Evolutionary conservation across 2,329 filamentous ascomycete species (phyloP).

Genomic region (Fusarium denticulatum): DNA sequence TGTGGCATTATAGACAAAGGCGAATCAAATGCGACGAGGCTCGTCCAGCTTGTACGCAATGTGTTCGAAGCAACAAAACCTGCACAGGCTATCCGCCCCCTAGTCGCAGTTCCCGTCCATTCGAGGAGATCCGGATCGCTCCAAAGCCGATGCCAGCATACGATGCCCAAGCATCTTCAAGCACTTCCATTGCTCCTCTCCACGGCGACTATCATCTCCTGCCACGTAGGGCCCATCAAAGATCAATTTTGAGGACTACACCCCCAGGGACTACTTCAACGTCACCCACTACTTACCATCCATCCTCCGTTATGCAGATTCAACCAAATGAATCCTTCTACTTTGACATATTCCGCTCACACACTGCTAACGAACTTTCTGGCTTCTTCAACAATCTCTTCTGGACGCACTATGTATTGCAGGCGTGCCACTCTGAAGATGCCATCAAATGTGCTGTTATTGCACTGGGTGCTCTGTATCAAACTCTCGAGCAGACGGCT

Average conservation of each 20-base stretch:
- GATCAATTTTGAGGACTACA: conserved; percentile 28
- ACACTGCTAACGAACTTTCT: conserved; percentile 70
- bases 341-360: conserved; percentile 69
- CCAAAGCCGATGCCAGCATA: conserved; percentile 54
- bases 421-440: conserved; percentile 69
- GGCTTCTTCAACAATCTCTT: conserved; percentile 74
- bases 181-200: conserved; percentile 21
- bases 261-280: conserved; percentile 40
- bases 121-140: conserved; percentile 60
- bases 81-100: conserved; percentile 73
- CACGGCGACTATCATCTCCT: conserved; percentile 43
- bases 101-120: conserved; percentile 56
- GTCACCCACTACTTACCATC: conserved; percentile 53
- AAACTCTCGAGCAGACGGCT: conserved; percentile 68
- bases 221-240: conserved; percentile 46
- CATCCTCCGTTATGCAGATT: conserved; percentile 58
- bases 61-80: conserved; percentile 64
- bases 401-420: conserved; percentile 70
- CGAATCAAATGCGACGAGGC: conserved; percentile 74
- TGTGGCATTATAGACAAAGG: conserved; percentile 57
- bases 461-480: conserved; percentile 73
- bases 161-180: conserved; percentile 30
- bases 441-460: conserved; percentile 73
- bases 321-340: conserved; percentile 65
- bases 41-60: conserved; percentile 69